These are phyloP conservation scores for Marasmius tenuissimus DNA, from an alignment of 1,284 basidiomycete species.

Conservation along the genomic window DNA sequence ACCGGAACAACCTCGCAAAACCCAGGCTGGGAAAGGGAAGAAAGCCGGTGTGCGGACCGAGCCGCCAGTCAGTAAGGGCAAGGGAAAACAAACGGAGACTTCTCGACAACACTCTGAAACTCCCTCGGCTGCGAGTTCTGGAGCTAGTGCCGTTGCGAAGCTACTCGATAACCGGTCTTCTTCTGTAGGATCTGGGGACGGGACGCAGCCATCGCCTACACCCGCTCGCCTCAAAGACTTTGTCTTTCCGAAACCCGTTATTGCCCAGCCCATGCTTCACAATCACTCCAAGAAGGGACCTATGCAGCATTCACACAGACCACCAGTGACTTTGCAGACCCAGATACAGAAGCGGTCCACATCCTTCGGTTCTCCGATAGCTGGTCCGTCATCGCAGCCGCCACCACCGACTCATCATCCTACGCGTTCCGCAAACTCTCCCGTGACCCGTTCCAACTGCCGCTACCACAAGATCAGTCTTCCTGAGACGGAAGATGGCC, in stretches of 20 bases:
- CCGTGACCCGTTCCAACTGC: constrained; percentile 59
- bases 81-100: constrained; percentile 21
- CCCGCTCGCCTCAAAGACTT: constrained; percentile 21
- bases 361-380: neutral
- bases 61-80: constrained; percentile 11
- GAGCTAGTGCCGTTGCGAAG: constrained; percentile 33
- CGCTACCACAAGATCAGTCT: constrained; percentile 66
- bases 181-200: constrained; percentile 44
- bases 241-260: constrained; percentile 20
- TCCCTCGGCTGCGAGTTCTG: constrained; percentile 28
- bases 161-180: constrained; percentile 40
- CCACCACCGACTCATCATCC: neutral
- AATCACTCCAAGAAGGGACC: constrained; percentile 9
- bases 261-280: constrained; percentile 16
- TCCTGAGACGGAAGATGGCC: constrained; percentile 51
- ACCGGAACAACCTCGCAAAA: neutral
- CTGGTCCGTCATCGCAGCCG: constrained; percentile 2
- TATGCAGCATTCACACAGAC: constrained; percentile 31
- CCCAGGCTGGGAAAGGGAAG: neutral
- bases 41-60: neutral
- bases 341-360: constrained; percentile 5
- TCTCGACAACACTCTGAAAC: constrained; percentile 16
- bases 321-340: constrained; percentile 19
- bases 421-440: constrained; percentile 25
- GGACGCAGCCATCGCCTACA: constrained; percentile 29